Evolutionary conservation across 768 basidiomycete species (phyloP), one percentile per base, ranked within the genome.

Genomic region (Trametes punicea): DNA sequence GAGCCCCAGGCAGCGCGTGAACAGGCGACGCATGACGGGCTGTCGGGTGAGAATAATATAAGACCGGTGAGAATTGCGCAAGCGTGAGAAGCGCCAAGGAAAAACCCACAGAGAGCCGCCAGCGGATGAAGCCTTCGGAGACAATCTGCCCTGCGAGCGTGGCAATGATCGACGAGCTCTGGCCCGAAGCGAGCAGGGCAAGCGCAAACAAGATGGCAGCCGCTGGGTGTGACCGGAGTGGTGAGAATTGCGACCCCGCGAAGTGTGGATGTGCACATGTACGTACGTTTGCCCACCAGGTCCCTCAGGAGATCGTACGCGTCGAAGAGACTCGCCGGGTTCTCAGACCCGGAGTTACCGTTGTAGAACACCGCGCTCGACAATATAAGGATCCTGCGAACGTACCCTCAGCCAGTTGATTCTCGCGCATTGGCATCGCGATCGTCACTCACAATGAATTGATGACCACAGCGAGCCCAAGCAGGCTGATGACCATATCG

Each of bases 131-230:
- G 0, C 94, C 93, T 70, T 97, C 93, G 0, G 85, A 85, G 34
- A 98, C 87, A 20, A 90, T 87, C 70, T 97, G 94, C 0, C 93
- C 93, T 0, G 91, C 87, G 11, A 96, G 79, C 0, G 93, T 97
- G 9, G 91, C 93, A 3, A 96, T 87, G 46, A 97, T 80, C 7
- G 88, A 89, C 0, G 95, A 90, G 60, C 90, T 90, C 77, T 97
- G 93, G 2, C 95, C 94, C 2, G 92, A 77, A 30, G 86, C 83
- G 11, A 98, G 79, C 13, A 98, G 74, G 2, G 90, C 91, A 38
- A 98, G 67, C 1, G 95, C 94, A 64, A 97, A 98, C 36, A 97
- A 72, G n/a, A 84, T 81, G 0, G 88, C 94, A 7, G 91, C 86
- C 36, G 80, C 91, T 90, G 64, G 18, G 56, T 3, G 39, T 36